These are phyloP conservation scores for Tolypocladium tundrense DNA, from an alignment of 2,329 filamentous ascomycete species.

Conservation along the genomic window DNA sequence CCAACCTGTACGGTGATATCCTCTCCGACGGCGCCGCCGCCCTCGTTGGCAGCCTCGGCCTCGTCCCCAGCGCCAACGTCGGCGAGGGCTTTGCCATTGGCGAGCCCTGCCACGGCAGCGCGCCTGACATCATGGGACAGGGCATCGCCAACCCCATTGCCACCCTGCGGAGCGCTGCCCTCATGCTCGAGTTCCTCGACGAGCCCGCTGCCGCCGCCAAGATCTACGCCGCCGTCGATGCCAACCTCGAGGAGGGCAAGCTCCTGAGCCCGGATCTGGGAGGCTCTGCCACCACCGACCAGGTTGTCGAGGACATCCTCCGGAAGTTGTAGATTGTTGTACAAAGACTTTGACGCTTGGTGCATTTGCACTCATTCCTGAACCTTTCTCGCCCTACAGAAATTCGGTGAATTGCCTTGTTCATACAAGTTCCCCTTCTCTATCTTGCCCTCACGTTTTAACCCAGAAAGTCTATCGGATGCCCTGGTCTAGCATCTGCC, in stretches of 20 bases:
- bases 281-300: slow-evolving; percentile 71
- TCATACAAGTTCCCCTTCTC: neutral
- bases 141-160: slow-evolving; percentile 95
- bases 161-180: slow-evolving; percentile 76
- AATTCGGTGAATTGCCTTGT: neutral
- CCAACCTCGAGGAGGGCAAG: slow-evolving; percentile 72
- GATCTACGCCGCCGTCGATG: slow-evolving; percentile 90
- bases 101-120: slow-evolving; percentile 94
- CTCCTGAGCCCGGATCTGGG: slow-evolving; percentile 84
- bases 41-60: slow-evolving; percentile 80
- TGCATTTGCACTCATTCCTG: neutral
- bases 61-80: slow-evolving; percentile 92
- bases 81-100: slow-evolving; percentile 91
- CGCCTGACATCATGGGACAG: slow-evolving; percentile 89
- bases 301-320: slow-evolving; percentile 82
- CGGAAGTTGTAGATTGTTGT: slow-evolving; percentile 55
- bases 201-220: slow-evolving; percentile 76
- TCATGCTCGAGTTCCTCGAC: slow-evolving; percentile 94
- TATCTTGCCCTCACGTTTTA: neutral
- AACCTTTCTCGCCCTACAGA: neutral
- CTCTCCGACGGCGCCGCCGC: slow-evolving; percentile 92
- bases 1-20: slow-evolving; percentile 96
- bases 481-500: neutral
- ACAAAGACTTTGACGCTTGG: neutral
- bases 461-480: neutral